These are phyloP conservation scores for Alternaria arbusti DNA, from an alignment of 2,329 filamentous ascomycete genomes.

Conservation along the genomic window DNA sequence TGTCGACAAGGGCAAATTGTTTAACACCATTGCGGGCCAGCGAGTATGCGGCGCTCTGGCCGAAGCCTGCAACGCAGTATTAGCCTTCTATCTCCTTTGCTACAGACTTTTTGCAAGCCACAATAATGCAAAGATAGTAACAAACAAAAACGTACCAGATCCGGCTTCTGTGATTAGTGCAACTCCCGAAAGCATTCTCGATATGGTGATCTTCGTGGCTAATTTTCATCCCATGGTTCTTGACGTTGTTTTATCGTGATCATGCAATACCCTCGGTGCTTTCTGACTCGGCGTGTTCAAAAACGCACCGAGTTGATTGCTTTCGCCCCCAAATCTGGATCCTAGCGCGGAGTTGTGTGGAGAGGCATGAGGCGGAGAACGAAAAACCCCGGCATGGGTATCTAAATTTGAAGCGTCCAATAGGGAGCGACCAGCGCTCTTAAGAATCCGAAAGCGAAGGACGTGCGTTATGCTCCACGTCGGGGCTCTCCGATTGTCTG, in stretches of 20 bases:
- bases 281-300: conserved; percentile 6
- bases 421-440: not conserved
- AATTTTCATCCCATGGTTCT: conserved; percentile 4
- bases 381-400: not conserved
- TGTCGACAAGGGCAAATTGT: conserved; percentile 15
- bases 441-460: not conserved
- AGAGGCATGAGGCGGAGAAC: not conserved
- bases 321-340: not conserved
- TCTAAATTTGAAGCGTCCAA: not conserved
- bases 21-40: conserved; percentile 8
- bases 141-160: conserved; percentile 10
- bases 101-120: not conserved
- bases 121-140: not conserved
- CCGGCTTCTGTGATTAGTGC: conserved; percentile 13
- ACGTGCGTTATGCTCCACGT: not conserved
- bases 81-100: conserved; percentile 4
- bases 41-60: conserved; percentile 13
- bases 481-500: not conserved
- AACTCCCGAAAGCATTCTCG: conserved; percentile 13
- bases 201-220: conserved; percentile 1
- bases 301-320: conserved; percentile 8
- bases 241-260: conserved; percentile 12
- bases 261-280: conserved; percentile 5
- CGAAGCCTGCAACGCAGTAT: conserved; percentile 8
- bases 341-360: not conserved